Evolutionary conservation across 78 protist genomes (phyloP), one percentile per base, ranked within the genome.

Genomic region (Dictyostelium capitatum): DNA sequence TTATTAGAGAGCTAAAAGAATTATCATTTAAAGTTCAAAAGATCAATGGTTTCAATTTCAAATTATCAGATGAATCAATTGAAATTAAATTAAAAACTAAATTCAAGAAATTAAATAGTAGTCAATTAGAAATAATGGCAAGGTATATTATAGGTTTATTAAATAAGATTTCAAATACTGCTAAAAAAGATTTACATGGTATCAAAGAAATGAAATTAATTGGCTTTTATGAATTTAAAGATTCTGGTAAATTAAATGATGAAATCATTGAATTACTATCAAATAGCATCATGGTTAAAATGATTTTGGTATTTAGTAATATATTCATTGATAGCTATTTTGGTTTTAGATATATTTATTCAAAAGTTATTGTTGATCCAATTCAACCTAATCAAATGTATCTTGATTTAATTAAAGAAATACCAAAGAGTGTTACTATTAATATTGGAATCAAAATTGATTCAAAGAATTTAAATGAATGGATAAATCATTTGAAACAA

Each of bases 1-100:
- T 72, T 46, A 57, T 80, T 47, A 80, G 46, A 30, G 75, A 80
- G 15, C 7, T 80, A 28, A 80, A 59, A 19, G 87, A 80, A 20
- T 15, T 57, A 15, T 20, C 15, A 51, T 51, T 20, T 1, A 57
- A 57, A 20, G 28, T 57, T 57, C 19, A 12, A n/a, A 57, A 57
- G 19, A 1, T 57, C 6, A 2, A 7, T 6, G 20, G 28, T 20
- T 3, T 4, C n/a, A 57, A 20, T 20, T 8, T 15, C 2, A 25
- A 57, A 20, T 57, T 57, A n/a, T n/a, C n/a, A 20, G 65, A 57
- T 15, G 20, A 20, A n/a, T 20, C 28, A 20, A n/a, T 57, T 20
- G 65, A 57, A 57, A 57, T 57, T n/a, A 57, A n/a, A 57, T n/a
- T 57, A 20, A 57, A 25, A 57, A 57, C 65, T 15, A 57, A n/a